These are phyloP conservation scores for Colletotrichum somersetense DNA, from an alignment of 2,329 filamentous ascomycete species.

Conservation along the genomic window DNA sequence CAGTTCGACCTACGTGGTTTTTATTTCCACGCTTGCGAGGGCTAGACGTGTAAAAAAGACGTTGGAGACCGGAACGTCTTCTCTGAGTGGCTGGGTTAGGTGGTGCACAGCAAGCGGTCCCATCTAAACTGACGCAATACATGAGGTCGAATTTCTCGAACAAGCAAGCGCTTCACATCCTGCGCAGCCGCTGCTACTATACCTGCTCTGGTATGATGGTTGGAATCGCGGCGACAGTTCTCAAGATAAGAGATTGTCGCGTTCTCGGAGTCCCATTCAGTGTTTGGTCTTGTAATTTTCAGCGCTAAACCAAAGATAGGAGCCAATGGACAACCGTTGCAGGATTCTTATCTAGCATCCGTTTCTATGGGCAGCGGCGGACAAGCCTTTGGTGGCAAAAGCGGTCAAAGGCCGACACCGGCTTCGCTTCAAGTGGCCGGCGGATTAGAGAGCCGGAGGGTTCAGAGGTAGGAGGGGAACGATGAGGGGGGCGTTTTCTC, in stretches of 20 bases:
- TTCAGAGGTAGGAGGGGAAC: not conserved
- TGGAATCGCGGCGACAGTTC: conserved; percentile 15
- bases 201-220: conserved; percentile 26
- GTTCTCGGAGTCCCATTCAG: conserved; percentile 3
- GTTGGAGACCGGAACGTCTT: conserved; percentile 20
- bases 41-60: conserved; percentile 17
- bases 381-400: conserved; percentile 17
- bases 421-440: conserved; percentile 19
- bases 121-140: conserved; percentile 37
- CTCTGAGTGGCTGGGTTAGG: conserved; percentile 34
- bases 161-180: conserved; percentile 26
- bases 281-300: conserved; percentile 1
- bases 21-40: conserved; percentile 36
- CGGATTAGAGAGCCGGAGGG: conserved; percentile 14
- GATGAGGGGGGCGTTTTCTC: conserved; percentile 13
- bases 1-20: conserved; percentile 31
- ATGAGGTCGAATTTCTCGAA: conserved; percentile 33
- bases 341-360: conserved; percentile 25
- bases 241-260: conserved; percentile 20
- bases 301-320: conserved; percentile 34
- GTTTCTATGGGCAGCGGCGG: conserved; percentile 17
- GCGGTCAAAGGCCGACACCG: conserved; percentile 27
- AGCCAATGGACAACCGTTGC: conserved; percentile 31
- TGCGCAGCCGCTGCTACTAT: conserved; percentile 33
- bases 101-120: conserved; percentile 19